A percentile compares a stretch with the other conserved stretches of the same genome.
Conservation (phyloP, 805 yeast genomes). For the Metschnikowia henanensis region DNA sequence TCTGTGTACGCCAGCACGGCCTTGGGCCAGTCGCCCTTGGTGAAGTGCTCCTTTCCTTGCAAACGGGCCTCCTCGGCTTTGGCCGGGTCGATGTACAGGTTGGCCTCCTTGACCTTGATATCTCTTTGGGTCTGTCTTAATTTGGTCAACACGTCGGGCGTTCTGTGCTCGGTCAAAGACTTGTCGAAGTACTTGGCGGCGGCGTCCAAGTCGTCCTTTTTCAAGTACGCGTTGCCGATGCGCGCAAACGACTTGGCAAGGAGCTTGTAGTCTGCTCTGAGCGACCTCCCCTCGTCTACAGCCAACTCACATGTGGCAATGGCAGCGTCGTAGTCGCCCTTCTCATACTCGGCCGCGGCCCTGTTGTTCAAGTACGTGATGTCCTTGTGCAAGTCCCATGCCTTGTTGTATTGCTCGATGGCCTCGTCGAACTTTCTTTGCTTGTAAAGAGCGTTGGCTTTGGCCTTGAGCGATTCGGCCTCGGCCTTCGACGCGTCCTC, state of each 20-base stretch:
- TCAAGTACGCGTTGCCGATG: constrained; percentile 79
- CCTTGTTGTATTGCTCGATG: constrained; percentile 78
- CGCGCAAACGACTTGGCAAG: constrained; percentile 94
- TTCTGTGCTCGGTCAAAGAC: constrained; percentile 95
- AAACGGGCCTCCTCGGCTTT: constrained; percentile 95
- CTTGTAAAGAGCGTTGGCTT: constrained; percentile 87
- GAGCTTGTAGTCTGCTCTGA: constrained; percentile 87
- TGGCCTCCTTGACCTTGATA: constrained; percentile 73
- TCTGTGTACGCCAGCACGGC: constrained; percentile 95
- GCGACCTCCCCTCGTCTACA: constrained; percentile 84
- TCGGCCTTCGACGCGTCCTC: constrained; percentile 38
- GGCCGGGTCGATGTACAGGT: constrained; percentile 81
- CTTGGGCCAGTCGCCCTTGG: constrained; percentile 92
- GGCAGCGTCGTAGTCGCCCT: constrained; percentile 86
- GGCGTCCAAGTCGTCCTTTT: constrained; percentile 65
- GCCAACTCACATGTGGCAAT: constrained; percentile 80
- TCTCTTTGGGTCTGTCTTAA: constrained; percentile 86
- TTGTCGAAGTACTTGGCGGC: constrained; percentile 84
- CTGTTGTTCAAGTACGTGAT: constrained; percentile 94
- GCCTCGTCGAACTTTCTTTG: constrained; percentile 90
- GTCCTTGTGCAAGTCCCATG: constrained; percentile 79
- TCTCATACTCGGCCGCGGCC: constrained; percentile 97
- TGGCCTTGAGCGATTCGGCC: constrained; percentile 74
- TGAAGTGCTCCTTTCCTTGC: constrained; percentile 86
- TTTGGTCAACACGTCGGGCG: constrained; percentile 88